Percentiles rank a stretch among this genome's conserved stretches.
phyloP scores from a whole-genome alignment of 2,329 filamentous ascomycete species.

The Talaromyces pinophilus region DNA sequence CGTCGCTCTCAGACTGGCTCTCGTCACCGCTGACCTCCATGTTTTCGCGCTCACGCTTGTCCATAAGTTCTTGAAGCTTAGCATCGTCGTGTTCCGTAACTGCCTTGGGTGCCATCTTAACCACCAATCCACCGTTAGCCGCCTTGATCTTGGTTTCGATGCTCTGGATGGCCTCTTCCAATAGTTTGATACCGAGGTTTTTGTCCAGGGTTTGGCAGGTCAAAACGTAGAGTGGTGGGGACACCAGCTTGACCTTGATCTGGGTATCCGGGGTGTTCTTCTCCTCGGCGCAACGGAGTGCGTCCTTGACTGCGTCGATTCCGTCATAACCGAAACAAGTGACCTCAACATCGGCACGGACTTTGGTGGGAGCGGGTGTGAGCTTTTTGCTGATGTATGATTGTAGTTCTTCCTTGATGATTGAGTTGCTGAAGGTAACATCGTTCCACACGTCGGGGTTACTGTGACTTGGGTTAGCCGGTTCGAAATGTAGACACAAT shows the following conservation, averaged over 20 bases:
- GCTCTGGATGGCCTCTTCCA: slow-evolving; percentile 87
- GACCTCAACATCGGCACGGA: slow-evolving; percentile 95
- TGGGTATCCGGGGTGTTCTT: slow-evolving; percentile 89
- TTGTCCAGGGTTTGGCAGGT: slow-evolving; percentile 97
- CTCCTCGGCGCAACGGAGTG: slow-evolving; percentile 86
- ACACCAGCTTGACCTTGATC: slow-evolving; percentile 98
- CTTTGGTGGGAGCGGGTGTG: slow-evolving; percentile 97
- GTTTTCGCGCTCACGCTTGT: slow-evolving; percentile 98
- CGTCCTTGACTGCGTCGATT: slow-evolving; percentile 95
- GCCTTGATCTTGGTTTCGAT: slow-evolving; percentile 78
- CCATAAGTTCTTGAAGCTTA: slow-evolving; percentile 95
- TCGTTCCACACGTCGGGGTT: slow-evolving; percentile 97
- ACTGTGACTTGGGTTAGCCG: slow-evolving; percentile 46
- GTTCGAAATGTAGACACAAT: neutral
- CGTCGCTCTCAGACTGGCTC: slow-evolving; percentile 92
- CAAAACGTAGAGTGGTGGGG: slow-evolving; percentile 92
- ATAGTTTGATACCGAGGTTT: slow-evolving; percentile 73
- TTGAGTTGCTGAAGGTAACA: slow-evolving; percentile 80
- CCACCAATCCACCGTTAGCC: slow-evolving; percentile 75
- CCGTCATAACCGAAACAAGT: slow-evolving; percentile 95
- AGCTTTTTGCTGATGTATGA: slow-evolving; percentile 96
- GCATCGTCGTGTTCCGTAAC: slow-evolving; percentile 98
- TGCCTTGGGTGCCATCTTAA: slow-evolving; percentile 99
- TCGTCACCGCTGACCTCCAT: slow-evolving; percentile 97
- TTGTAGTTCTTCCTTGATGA: slow-evolving; percentile 85